Base-by-base conservation (phyloP, 2,329 filamentous ascomycete species). In the Arachnomyces sp. region DNA sequence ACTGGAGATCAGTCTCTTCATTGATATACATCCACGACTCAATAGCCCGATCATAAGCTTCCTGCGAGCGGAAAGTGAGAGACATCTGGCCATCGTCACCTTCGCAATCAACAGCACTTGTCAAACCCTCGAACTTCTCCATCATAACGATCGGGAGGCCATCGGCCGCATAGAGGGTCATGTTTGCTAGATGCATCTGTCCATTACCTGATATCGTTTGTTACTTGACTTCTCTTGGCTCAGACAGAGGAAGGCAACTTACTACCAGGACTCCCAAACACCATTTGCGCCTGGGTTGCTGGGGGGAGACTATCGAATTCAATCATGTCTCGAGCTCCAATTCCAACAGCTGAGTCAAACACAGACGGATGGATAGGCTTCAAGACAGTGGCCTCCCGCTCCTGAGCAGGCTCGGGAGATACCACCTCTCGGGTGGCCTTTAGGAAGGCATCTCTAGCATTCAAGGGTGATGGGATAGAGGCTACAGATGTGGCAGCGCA, bases 111-210 rank as follows among this genome's bases (percentile, higher is more conserved):
- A 57, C 56, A 1, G 42, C 38, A n/a, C 44, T 45, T 0, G 54
- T 56, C 15, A 60, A 45, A 2, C 44, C 44, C 29, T 60, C 57
- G 31, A 61, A 59, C 7, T 44, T 46, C 43, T 61, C 57, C 53
- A 60, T 57, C 47, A 55, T 50, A n/a, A 60, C 48, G 28, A 61
- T 50, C 4, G 49, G 53, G 5, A 57, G 44, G 7, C 52, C 49
- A 28, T 51, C 36, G 2, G 53, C 53, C 6, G 57, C 56, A 37
- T 55, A 48, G 2, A 61, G 44, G 1, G 55, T 59, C 55, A 61
- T 59, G 35, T 60, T 55, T 35, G 58, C 57, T 16, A 61, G 43
- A 7, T 57, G 44, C 0, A 59, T 39, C 34, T 40, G 43, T 25
- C 44, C 50, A 36, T 35, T 37, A n/a, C 46, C 46, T 50, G 25